Evolutionary conservation across 371 early-diverging fungal genomes (phyloP), one percentile per base, ranked within the genome.

Genomic region (Mucor ambiguus): DNA sequence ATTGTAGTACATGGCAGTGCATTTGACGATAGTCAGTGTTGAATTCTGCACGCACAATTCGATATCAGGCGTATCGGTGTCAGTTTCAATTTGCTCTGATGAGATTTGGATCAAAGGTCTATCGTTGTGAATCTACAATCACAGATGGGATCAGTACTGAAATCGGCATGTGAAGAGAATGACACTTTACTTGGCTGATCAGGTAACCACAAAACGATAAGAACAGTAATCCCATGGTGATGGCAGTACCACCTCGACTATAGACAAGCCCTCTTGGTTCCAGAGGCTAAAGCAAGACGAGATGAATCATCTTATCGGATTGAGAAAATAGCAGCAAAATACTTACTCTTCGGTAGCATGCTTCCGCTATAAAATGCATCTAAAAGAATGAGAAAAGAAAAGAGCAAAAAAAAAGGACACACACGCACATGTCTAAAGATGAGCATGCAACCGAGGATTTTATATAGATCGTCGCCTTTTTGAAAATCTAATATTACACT

Each of bases 361-460:
- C 77, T 73, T 79, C 79, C n/a, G 63, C 60, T 44, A 79, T 62
- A 54, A 79, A 79, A 77, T 79, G 74, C 79, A 79, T 78, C 43
- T 20, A 57, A n/a, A 9, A 49, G 26, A 41, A 29, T 9, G 8
- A 41, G 55, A 35, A 46, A 6, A 14, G 6, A 37, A 41, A 30
- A 6, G 30, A 28, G 18, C 5, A 43, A 24, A 33, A 24, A 66
- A 28, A 56, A 7, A 59, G 16, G 26, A 20, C 12, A 24, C 26
- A 20, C 24, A 26, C 24, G 14, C 20, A 49, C 49, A 33, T 33
- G 28, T 52, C 3, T 24, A 52, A 1, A 28, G 26, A 24, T 12
- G 41, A 14, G 37, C 35, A 35, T 35, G 35, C 37, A 37, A 37
- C 37, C 37, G 37, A 41, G 41, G 18, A 41, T 49, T 38, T 20